Evolutionary conservation across 2,329 filamentous ascomycete genomes (phyloP).

Genomic region (Beauveria bassiana): DNA sequence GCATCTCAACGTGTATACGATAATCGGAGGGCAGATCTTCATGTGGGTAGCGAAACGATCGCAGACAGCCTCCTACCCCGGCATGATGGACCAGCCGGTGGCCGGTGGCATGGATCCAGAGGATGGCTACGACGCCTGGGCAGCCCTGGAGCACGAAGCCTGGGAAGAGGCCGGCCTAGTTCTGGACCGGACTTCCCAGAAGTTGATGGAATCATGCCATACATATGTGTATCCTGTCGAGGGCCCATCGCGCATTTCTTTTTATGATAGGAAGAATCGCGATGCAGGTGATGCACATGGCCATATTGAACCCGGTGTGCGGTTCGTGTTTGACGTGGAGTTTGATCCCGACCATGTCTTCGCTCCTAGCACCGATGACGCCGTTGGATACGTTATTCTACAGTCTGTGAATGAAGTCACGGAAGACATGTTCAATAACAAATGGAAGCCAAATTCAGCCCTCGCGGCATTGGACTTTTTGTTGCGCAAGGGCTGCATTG

Average conservation of each 20-base stretch:
- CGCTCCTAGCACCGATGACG: constrained; percentile 19
- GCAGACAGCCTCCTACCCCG: constrained; percentile 23
- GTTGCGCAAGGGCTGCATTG: constrained; percentile 22
- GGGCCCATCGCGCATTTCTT: constrained; percentile 22
- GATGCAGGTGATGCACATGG: constrained; percentile 23
- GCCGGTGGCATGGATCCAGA: constrained; percentile 27
- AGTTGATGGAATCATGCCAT: constrained; percentile 14
- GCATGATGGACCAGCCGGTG: constrained; percentile 30
- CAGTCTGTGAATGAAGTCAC: constrained; percentile 24
- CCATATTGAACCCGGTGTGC: constrained; percentile 31
- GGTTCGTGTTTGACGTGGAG: constrained; percentile 29
- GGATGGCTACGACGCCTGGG: constrained; percentile 21
- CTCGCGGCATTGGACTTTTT: constrained; percentile 32
- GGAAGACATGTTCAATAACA: constrained; percentile 17
- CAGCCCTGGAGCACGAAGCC: constrained; percentile 26
- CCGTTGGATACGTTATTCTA: constrained; percentile 22
- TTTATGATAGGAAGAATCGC: constrained; percentile 27
- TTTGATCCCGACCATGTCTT: constrained; percentile 19
- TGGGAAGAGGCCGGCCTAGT: constrained; percentile 26
- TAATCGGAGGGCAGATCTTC: background rate
- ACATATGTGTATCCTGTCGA: constrained; percentile 18
- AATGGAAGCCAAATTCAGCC: constrained; percentile 33
- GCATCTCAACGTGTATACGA: constrained; percentile 29
- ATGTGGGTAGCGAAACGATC: constrained; percentile 27
- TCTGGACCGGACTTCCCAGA: background rate